Evolutionary conservation across 768 basidiomycete species (phyloP), one percentile per base, ranked within the genome.

Genomic region (Flagelloscypha sp.): DNA sequence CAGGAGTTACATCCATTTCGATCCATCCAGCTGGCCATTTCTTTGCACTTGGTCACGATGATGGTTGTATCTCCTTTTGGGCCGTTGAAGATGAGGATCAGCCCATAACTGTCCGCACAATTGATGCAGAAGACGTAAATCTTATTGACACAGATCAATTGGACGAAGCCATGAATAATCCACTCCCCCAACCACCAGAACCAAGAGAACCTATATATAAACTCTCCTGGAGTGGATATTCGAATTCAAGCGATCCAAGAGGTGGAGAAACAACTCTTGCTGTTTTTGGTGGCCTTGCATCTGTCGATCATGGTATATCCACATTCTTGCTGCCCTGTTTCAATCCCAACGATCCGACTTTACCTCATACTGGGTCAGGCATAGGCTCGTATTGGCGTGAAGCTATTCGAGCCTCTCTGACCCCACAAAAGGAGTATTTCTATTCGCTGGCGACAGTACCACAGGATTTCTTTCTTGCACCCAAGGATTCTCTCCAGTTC

Each of bases 51-150:
- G 89, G 90, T 1, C 72, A 92, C 49, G 65, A 74, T 12, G 90
- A 94, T 53, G 88, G 90, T 6, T 79, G 74, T 33, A 69, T 94
- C 21, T 74, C 80, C 4, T 85, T 92, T 52, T 90, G 87, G 81
- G 78, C 84, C 1, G 59, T 79, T 2, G 78, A 84, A 29, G 86
- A 92, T 44, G 72, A 82, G 42, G 78, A 81, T 38, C 73, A 74
- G 35, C 82, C 88, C 0, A 58, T 94, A 15, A 62, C 79, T 33
- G 83, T 86, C 16, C 66, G 80, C 28, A 90, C 87, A 1, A 52
- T 90, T 30, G 70, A 76, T 25, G 50, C 57, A 7, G 56, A 57
- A 7, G 63, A 78, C 39, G 70, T 81, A 17, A 63, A 79, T 48
- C 37, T 63, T n/a, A 62, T 78, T n/a, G 63, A 80, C 47, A 55